A percentile compares a stretch with the other conserved stretches of the same genome.
Conservation (phyloP, 257 asterid species). For the Dorcoceras hygrometricum region DNA sequence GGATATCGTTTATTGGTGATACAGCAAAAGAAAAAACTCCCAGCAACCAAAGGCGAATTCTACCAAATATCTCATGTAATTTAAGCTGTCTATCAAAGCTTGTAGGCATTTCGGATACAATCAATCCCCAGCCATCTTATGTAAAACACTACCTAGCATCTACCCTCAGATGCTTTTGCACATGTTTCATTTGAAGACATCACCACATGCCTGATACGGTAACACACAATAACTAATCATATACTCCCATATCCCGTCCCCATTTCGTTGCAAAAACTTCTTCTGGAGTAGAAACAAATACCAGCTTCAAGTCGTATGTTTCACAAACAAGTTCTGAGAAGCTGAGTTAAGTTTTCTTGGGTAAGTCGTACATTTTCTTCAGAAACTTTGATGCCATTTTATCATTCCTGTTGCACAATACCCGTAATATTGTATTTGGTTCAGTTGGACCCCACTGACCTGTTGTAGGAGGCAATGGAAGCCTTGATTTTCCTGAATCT, state of each 20-base stretch:
- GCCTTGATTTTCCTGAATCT: conserved; percentile 41
- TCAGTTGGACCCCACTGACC: conserved; percentile 76
- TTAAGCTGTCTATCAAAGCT: not conserved
- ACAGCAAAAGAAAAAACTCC: not conserved
- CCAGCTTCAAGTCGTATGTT: not conserved
- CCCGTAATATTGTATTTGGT: conserved; percentile 65
- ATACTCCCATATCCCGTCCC: not conserved
- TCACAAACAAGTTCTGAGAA: not conserved
- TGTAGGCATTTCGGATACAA: not conserved
- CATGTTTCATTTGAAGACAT: not conserved
- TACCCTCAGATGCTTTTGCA: not conserved
- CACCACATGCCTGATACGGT: not conserved
- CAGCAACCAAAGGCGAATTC: not conserved
- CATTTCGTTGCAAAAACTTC: not conserved
- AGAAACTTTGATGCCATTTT: conserved; percentile 66
- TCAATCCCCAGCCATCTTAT: not conserved
- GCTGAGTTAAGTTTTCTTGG: conserved; percentile 38
- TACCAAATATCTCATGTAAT: not conserved
- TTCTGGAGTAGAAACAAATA: not conserved
- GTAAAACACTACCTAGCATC: not conserved
- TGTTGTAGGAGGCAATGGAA: conserved; percentile 68
- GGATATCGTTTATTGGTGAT: not conserved
- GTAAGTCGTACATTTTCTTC: conserved; percentile 61
- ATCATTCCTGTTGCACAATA: conserved; percentile 72
- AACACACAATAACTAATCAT: not conserved